These are phyloP conservation scores for Kluyveromyces siamensis DNA, from an alignment of 805 yeast species.

Conservation along the genomic window DNA sequence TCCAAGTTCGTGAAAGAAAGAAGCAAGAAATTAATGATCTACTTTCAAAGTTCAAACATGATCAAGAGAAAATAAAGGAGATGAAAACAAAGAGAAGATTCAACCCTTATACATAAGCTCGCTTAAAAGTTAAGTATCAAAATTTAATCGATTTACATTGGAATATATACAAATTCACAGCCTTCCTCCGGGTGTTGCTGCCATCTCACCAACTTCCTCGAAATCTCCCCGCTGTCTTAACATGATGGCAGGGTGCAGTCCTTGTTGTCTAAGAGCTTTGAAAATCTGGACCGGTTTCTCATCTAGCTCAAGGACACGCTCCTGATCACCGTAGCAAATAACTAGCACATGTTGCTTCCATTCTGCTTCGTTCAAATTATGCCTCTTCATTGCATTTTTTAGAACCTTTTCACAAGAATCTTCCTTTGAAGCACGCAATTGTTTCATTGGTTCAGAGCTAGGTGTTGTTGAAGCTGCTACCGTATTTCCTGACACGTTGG, in stretches of 20 bases:
- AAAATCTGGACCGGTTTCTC: slow-evolving; percentile 85
- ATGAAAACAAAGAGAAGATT: slow-evolving; percentile 78
- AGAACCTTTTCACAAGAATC: slow-evolving; percentile 86
- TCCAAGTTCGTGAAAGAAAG: slow-evolving; percentile 90
- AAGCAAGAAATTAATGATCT: slow-evolving; percentile 87
- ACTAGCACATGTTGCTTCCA: slow-evolving; percentile 86
- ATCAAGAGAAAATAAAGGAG: slow-evolving; percentile 72
- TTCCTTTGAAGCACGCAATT: slow-evolving; percentile 75
- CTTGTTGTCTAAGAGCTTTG: slow-evolving; percentile 75
- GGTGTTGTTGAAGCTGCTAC: slow-evolving; percentile 5
- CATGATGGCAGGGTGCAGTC: slow-evolving; percentile 88
- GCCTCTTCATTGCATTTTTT: slow-evolving; percentile 82
- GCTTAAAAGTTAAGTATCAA: not conserved
- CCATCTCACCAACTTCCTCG: slow-evolving; percentile 18
- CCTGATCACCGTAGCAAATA: slow-evolving; percentile 86
- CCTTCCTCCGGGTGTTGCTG: slow-evolving; percentile 13
- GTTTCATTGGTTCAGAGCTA: slow-evolving; percentile 61
- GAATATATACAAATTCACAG: slow-evolving; percentile 2
- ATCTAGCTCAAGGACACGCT: slow-evolving; percentile 68
- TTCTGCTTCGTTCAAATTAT: slow-evolving; percentile 66
- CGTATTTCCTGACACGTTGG: slow-evolving; percentile 6
- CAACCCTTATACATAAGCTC: slow-evolving; percentile 56
- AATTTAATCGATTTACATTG: not conserved
- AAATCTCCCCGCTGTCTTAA: slow-evolving; percentile 67
- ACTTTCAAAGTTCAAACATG: slow-evolving; percentile 75